Evolutionary conservation across 768 basidiomycete species (phyloP), one percentile per base, ranked within the genome.

Genomic region (Mycena haematopus): DNA sequence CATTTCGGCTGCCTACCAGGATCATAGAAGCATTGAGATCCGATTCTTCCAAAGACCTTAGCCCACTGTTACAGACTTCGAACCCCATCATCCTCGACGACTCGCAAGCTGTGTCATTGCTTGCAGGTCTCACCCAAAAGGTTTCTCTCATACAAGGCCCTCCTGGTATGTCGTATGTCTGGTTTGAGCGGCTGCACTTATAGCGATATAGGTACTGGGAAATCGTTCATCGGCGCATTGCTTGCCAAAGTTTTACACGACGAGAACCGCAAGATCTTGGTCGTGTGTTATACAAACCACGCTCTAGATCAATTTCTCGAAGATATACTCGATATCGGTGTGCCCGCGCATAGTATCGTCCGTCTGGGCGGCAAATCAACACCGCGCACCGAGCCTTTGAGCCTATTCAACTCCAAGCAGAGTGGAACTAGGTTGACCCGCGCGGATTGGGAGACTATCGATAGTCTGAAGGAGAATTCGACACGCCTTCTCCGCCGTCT

Each of bases 201-300:
- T 29, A 49, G 24, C 49, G 38, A 33, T 19, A 22, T 29, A 90
- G 90, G 89, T 1, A 91, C 89, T 0, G 90, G 89, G 1, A 91
- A 91, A 60, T 89, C 88, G 0, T 89, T 89, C 68, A 85, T 91
- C 24, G 89, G 90, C 0, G 86, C 87, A 0, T 76, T 90, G 1
- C 73, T 90, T 0, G 87, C 87, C 0, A 90, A 89, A 66, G 75
- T 81, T 4, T 72, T 89, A 5, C 81, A 89, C 51, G 79, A 84
- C 15, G 82, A 83, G 0, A 19, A 67, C 0, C 76, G 79, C 53
- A 84, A 70, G 0, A 89, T 91, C 24, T 81, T 91, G 5, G 87
- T 90, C 1, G 85, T 89, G 19, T 90, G 88, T 65, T 90, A 84
- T 63, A 91, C 89, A 1, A 91, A 91, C 60, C 90, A 91, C 47